Conservation (phyloP, 1,284 basidiomycete species). For the Sphagnurus paluster region DNA sequence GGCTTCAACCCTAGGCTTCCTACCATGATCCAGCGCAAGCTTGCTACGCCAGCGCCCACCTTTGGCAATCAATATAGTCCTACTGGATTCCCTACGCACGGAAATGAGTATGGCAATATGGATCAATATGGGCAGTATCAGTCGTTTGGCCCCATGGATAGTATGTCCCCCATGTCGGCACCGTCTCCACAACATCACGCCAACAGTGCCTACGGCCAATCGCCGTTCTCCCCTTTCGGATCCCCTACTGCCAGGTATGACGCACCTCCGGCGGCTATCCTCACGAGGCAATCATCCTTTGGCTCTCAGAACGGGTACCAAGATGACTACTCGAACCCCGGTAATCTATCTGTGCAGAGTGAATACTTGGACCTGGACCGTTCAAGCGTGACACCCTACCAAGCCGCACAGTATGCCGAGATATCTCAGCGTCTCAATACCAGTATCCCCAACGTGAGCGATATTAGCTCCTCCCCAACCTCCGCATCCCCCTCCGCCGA, state of each 20-base stretch:
- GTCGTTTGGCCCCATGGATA: slow-evolving; percentile 21
- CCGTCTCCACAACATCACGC: slow-evolving; percentile 34
- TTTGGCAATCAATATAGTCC: slow-evolving; percentile 39
- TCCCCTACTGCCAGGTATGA: slow-evolving; percentile 19
- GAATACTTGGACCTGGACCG: slow-evolving; percentile 64
- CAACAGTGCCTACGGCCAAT: slow-evolving; percentile 31
- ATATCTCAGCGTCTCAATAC: slow-evolving; percentile 58
- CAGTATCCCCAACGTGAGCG: slow-evolving; percentile 35
- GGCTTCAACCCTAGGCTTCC: slow-evolving; percentile 51
- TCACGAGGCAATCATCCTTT: slow-evolving; percentile 20
- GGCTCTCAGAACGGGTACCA: slow-evolving; percentile 11
- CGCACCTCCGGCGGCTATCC: slow-evolving; percentile 7
- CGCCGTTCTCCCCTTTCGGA: slow-evolving; percentile 26
- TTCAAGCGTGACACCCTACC: slow-evolving; percentile 70
- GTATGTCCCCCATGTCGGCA: slow-evolving; percentile 11
- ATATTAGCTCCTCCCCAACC: slow-evolving; percentile 10
- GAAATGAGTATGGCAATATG: slow-evolving; percentile 17
- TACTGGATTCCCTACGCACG: slow-evolving; percentile 16
- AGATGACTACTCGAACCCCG: slow-evolving; percentile 7
- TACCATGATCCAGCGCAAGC: slow-evolving; percentile 54
- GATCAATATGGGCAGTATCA: slow-evolving; percentile 20
- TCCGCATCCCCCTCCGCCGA: slow-evolving; percentile 35
- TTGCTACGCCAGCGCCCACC: slow-evolving; percentile 31
- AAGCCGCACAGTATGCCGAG: slow-evolving; percentile 71
- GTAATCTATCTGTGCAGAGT: neutral